phyloP scores from a whole-genome alignment of 1,139 yeast species.

The Taiozyma onychis region DNA sequence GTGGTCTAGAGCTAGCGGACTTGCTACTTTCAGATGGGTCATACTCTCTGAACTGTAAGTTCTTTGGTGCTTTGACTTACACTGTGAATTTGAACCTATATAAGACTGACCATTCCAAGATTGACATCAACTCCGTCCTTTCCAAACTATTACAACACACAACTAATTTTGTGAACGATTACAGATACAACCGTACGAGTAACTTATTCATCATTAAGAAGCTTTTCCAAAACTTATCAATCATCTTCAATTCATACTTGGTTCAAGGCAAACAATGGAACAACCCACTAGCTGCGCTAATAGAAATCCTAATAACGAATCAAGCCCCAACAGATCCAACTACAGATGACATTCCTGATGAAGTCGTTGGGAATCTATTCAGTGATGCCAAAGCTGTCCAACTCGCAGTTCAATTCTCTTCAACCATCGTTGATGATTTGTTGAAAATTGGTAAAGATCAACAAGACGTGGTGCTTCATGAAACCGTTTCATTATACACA shows the following conservation, averaged over 20 bases:
- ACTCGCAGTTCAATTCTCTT: conserved; percentile 33
- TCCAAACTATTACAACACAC: conserved; percentile 21
- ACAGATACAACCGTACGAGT: conserved; percentile 6
- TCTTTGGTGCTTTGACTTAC: conserved; percentile 69
- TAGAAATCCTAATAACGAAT: conserved; percentile 21
- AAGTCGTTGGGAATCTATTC: conserved; percentile 15
- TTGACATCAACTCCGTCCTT: conserved; percentile 16
- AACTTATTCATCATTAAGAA: conserved; percentile 36
- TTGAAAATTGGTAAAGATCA: conserved; percentile 30
- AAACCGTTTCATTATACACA: conserved; percentile 26
- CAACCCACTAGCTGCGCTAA: conserved; percentile 33
- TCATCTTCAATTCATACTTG: conserved; percentile 37
- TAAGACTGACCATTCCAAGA: conserved; percentile 8
- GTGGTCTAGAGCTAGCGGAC: conserved; percentile 48
- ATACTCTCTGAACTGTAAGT: conserved; percentile 46
- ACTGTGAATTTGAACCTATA: conserved; percentile 45
- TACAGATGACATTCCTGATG: conserved; percentile 21
- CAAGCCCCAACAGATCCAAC: conserved; percentile 5
- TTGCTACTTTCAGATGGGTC: conserved; percentile 34
- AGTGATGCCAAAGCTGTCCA: conserved; percentile 9
- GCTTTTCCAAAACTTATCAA: conserved; percentile 48
- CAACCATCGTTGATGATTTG: conserved; percentile 54
- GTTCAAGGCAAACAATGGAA: conserved; percentile 30
- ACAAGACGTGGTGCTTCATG: conserved; percentile 28
- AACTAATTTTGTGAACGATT: conserved; percentile 6